Conservation (phyloP, 2,329 filamentous ascomycete genomes). For the Nemania diffusa region DNA sequence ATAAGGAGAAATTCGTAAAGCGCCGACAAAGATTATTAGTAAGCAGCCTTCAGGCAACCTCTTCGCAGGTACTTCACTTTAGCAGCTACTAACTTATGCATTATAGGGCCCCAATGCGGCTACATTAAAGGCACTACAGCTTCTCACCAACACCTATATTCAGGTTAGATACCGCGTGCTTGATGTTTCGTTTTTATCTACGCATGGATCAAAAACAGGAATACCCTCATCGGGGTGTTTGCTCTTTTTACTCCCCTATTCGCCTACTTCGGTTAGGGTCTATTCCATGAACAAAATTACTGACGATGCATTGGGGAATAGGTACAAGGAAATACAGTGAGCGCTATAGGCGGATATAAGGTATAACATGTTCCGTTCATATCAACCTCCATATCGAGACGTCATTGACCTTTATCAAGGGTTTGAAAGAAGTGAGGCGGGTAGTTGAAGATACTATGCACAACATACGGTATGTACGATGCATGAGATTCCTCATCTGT, state of each 20-base stretch:
- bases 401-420: conserved; percentile 50
- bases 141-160: conserved; percentile 91
- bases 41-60: background rate
- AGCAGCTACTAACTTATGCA: conserved; percentile 9
- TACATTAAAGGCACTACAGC: conserved; percentile 84
- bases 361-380: conserved; percentile 9
- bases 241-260: background rate
- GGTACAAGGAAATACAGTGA: conserved; percentile 93
- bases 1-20: conserved; percentile 97
- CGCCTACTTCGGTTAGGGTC: background rate
- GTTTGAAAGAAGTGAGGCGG: conserved; percentile 88
- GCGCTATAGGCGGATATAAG: conserved; percentile 90
- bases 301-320: conserved; percentile 5
- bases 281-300: background rate
- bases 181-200: background rate
- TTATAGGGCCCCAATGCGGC: conserved; percentile 81
- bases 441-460: conserved; percentile 96
- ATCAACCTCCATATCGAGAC: background rate
- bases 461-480: conserved; percentile 71
- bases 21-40: conserved; percentile 85
- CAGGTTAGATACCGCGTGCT: conserved; percentile 59
- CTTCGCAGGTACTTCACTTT: too few species aligned
- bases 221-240: background rate
- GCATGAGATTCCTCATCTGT: background rate
- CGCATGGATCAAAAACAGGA: background rate